Base-by-base conservation (phyloP, 2,329 filamentous ascomycete species). In the Fonsecaea pugnacius region DNA sequence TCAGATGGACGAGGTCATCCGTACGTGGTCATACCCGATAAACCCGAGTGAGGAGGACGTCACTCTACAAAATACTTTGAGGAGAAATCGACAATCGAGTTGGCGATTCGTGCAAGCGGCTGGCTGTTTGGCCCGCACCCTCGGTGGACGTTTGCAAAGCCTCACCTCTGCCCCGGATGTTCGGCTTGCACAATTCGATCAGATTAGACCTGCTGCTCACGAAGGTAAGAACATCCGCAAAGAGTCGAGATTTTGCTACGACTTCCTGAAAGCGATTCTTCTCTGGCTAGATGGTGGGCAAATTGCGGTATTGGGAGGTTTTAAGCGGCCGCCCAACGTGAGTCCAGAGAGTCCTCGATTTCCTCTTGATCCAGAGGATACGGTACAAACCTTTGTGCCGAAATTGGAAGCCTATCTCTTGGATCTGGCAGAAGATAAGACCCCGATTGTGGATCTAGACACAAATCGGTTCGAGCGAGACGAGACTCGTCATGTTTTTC, bases 21-120 rank as follows among this genome's bases (percentile, higher is more conserved):
- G 81, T 32, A 76, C 76, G 1, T 88, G 87, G 86, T 75, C 80
- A 9, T 89, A 88, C 71, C 86, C 87, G 0, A 72, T 88, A 33
- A 81, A 86, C 60, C 85, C 86, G 4, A 75, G 77, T 10, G 74
- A 76, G 2, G 79, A 84, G 24, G 81, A 84, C 43, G 81, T 88
- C 10, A 72, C 76, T 10, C 72, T 84, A 6, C 85, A 89, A 69
- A 83, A 84, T 68, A 82, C 81, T 8, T 76, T 87, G 27, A 83
- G 85, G 35, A 79, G 80, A 33, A 80, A 84, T 67, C 83, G 86
- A 43, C 83, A 85, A 66, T 78, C 83, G 18, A 79, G 82, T 35
- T 83, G 84, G 72, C 81, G 85, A 62, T 89, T 88, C 71, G 82
- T 88, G 1, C 87, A 89, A 74, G 86, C 85, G 50, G 79, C 84